Base-by-base conservation (phyloP, 2,329 filamentous ascomycete species). In the Triangularia setosa region DNA sequence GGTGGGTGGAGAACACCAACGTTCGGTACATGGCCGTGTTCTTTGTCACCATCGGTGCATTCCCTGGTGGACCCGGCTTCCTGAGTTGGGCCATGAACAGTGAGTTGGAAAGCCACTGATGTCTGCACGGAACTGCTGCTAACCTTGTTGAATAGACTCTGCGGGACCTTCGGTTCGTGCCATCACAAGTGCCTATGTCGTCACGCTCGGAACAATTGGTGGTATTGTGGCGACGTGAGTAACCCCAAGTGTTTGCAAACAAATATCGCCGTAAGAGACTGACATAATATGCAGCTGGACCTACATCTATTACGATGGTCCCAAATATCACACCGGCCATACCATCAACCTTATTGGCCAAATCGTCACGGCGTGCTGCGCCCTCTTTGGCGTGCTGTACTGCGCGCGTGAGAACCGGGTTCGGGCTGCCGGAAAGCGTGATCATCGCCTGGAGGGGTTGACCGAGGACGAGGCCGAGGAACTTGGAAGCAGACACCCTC, bases 41-140 rank as follows among this genome's bases (percentile, higher is more conserved):
- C 72, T 79, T 87, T 54, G 82, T 83, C 59, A 81, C 83, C 9
- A 74, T 83, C 0, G 84, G 84, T 24, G 83, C 82, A 0, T 87
- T 86, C 73, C 83, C 84, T 0, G 83, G 83, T 33, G 84, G 84
- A 0, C 84, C 84, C 0, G 83, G 82, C 0, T 86, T 86, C 74
- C 71, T 87, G 53, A 80, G 80, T 5, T 87, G 84, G 85, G 83
- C 79, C 0, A 77, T 86, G 63, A 87, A 87, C 71, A 87, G 79
- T 76, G 71, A 67, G 69, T 76, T 3, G 24, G 11, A 18, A 4
- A 25, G 8, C 23, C 53, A 2, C 11, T 59, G 33, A 48, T 21
- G 28, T 72, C 30, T 69, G 7, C 65, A 8, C 16, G 12, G 7
- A 30, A 69, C 1, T 69, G 71, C 6, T 4, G 18, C 12, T 27